phyloP scores from a whole-genome alignment of 768 basidiomycete genomes.

The Galerina sulciceps region DNA sequence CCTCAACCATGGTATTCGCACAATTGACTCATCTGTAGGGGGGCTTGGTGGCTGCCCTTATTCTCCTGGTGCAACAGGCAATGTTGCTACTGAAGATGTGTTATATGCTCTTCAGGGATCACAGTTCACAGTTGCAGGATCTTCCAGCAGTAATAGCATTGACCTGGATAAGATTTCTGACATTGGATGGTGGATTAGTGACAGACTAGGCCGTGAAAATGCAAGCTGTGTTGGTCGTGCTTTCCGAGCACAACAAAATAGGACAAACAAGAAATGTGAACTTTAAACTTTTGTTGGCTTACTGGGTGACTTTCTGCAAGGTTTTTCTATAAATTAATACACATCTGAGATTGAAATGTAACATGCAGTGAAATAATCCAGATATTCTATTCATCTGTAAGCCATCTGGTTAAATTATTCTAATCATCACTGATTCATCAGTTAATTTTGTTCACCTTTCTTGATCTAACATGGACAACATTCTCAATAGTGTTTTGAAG shows the following conservation, averaged over 20 bases:
- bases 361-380: no score
- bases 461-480: no score
- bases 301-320: no score
- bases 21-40: slow-evolving; percentile 83
- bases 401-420: no score
- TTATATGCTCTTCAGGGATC: slow-evolving; percentile 80
- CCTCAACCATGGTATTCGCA: slow-evolving; percentile 73
- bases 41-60: slow-evolving; percentile 96
- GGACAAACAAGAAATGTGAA: slow-evolving; percentile 1
- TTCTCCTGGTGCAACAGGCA: slow-evolving; percentile 94
- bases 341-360: no score
- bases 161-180: slow-evolving; percentile 73
- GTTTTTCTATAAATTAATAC: no score
- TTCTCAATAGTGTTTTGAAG: no score
- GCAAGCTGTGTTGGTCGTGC: slow-evolving; percentile 82
- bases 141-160: slow-evolving; percentile 36
- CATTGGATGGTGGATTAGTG: slow-evolving; percentile 84
- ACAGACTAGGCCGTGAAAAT: slow-evolving; percentile 65
- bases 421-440: no score
- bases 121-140: slow-evolving; percentile 56
- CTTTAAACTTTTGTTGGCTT: not conserved
- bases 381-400: no score
- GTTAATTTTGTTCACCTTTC: no score
- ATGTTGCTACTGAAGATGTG: slow-evolving; percentile 92
- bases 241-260: slow-evolving; percentile 48